Conservation (phyloP, 2,329 filamentous ascomycete species). For the Biscogniauxia sp. region DNA sequence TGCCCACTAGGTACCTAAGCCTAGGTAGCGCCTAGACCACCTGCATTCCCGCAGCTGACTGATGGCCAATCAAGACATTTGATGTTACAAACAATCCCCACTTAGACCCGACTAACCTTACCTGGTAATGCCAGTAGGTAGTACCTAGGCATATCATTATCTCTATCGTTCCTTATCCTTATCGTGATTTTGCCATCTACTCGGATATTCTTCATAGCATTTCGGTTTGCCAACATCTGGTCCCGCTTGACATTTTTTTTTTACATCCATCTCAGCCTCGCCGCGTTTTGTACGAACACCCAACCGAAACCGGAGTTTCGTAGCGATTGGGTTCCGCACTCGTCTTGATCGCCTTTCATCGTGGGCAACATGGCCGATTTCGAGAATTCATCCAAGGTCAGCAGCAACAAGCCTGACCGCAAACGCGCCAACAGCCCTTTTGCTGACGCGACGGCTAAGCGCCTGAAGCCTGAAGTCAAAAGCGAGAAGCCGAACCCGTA, state of each 20-base stretch:
- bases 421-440: conserved; percentile 29
- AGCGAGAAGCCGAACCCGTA: conserved; percentile 63
- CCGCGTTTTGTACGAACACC: background rate
- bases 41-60: too few relatives aligned
- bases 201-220: background rate
- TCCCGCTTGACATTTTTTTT: background rate
- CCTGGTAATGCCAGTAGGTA: too few relatives aligned
- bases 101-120: too few relatives aligned
- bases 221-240: background rate
- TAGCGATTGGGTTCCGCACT: background rate
- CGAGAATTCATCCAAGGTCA: conserved; percentile 15
- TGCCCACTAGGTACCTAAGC: too few relatives aligned
- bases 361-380: conserved; percentile 14
- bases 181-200: background rate
- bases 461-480: conserved; percentile 25
- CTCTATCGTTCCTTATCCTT: background rate
- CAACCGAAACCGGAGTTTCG: background rate
- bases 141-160: too few relatives aligned
- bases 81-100: too few relatives aligned
- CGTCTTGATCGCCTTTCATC: background rate
- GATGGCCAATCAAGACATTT: too few relatives aligned
- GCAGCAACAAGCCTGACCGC: conserved; percentile 21
- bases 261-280: background rate
- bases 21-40: too few relatives aligned
- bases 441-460: conserved; percentile 25